Conservation (phyloP, 2,329 filamentous ascomycete genomes). For the Botrytis pseudocinerea region DNA sequence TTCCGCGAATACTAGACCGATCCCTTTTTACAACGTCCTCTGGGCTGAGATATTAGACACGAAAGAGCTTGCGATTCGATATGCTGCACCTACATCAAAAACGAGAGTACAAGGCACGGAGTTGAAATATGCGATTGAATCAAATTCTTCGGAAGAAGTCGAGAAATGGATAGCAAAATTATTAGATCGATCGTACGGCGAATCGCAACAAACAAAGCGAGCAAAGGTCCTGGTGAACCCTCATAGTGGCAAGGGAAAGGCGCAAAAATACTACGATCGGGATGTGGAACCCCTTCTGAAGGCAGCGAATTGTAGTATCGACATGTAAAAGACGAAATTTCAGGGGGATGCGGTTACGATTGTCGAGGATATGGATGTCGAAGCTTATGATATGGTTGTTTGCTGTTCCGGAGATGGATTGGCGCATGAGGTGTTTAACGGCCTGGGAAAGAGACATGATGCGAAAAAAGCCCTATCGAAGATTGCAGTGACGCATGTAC, state of each 20-base stretch:
- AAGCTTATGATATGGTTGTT: conserved; percentile 80
- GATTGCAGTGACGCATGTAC: conserved; percentile 81
- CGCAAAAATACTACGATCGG: conserved; percentile 69
- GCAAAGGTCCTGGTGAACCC: conserved; percentile 92
- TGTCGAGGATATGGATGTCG: conserved; percentile 71
- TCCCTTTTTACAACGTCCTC: conserved; percentile 81
- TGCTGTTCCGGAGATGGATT: conserved; percentile 92
- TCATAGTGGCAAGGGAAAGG: conserved; percentile 79
- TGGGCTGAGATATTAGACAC: conserved; percentile 67
- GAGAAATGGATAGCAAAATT: conserved; percentile 63
- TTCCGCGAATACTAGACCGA: conserved; percentile 47
- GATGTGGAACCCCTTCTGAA: conserved; percentile 80
- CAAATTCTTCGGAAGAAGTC: conserved; percentile 35
- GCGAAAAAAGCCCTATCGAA: conserved; percentile 72
- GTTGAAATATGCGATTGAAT: conserved; percentile 59
- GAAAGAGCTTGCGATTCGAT: conserved; percentile 67
- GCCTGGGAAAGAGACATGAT: conserved; percentile 74
- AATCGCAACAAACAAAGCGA: conserved; percentile 67
- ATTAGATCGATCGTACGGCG: conserved; percentile 69
- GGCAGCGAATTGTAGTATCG: conserved; percentile 75
- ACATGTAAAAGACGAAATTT: conserved; percentile 70
- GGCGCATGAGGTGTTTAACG: conserved; percentile 93
- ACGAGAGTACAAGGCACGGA: conserved; percentile 60
- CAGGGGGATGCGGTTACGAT: conserved; percentile 79
- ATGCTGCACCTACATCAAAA: conserved; percentile 63